Evolutionary conservation across 2,329 filamentous ascomycete genomes (phyloP), one percentile per base, ranked within the genome.

Genomic region (Chaetomium globosum): DNA sequence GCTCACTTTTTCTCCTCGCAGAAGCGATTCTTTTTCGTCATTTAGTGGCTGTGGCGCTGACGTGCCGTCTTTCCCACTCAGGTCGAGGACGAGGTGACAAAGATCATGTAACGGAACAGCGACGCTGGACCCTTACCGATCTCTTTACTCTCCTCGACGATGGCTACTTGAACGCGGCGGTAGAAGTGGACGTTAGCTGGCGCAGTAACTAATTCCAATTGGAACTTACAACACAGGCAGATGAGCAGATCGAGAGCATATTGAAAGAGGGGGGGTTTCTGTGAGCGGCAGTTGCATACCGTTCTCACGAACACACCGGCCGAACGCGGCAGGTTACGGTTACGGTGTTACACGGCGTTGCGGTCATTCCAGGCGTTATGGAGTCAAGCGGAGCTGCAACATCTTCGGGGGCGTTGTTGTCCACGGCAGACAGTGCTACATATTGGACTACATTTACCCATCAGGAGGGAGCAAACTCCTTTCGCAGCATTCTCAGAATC

Each of bases 51-150:
- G 55, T 61, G 63, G n/a, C 58, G 33, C 86, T 78, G 82, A 88
- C 74, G 82, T 80, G 76, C 79, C 78, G 19, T 78, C 80, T 77
- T 73, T 65, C 68, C 62, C 71, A 75, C 76, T 78, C 87, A 94
- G 91, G 89, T 92, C 80, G 91, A 94, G 83, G 91, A 93, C 82
- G 91, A 93, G 81, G 87, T 93, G 78, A 93, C 90, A 74, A 94
- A 91, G 81, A 91, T 96, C 81, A 93, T 93, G 89, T 93, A 89
- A 77, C 74, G 61, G 71, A 72, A 68, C 73, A 66, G 67, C 70
- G 68, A 39, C 56, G 53, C 64, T 70, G 59, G 56, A 54, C 46
- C 59, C 54, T 52, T 54, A 65, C 68, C 49, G 60, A 60, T 64
- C 52, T 53, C 56, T 58, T 66, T 62, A 43, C 61, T 59, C 63